Conservation (phyloP, 192 early-diverging fungal genomes). For the Coemansia sp. region DNA sequence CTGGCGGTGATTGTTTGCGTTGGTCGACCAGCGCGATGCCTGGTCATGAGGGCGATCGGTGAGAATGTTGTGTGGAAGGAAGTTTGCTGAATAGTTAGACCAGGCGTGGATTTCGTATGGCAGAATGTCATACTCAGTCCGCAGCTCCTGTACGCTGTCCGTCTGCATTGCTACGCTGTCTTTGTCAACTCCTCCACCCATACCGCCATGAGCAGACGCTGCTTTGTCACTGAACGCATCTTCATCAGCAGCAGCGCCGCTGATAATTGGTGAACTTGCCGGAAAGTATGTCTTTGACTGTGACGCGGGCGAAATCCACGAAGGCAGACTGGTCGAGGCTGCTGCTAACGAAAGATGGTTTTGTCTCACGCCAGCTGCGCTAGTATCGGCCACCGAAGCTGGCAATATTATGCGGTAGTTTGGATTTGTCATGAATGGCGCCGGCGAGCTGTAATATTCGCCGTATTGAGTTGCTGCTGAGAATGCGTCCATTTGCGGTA, state of each 20-base stretch:
- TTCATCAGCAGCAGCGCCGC: slow-evolving; percentile 5
- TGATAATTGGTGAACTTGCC: slow-evolving; percentile 26
- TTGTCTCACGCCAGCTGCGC: not conserved
- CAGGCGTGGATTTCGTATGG: slow-evolving; percentile 69
- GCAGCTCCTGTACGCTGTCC: slow-evolving; percentile 25
- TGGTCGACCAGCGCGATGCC: slow-evolving; percentile 87
- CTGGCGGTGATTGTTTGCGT: slow-evolving; percentile 85
- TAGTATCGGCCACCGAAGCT: not conserved
- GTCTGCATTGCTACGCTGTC: slow-evolving; percentile 2
- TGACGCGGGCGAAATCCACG: slow-evolving; percentile 25
- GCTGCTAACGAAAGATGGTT: not conserved
- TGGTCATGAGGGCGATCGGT: slow-evolving; percentile 85
- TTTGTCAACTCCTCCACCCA: not conserved
- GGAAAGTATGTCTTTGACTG: slow-evolving; percentile 34
- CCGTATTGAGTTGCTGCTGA: not conserved
- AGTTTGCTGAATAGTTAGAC: slow-evolving; percentile 82
- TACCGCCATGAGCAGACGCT: not conserved
- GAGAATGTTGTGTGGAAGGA: slow-evolving; percentile 82
- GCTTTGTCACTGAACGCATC: slow-evolving; percentile 1
- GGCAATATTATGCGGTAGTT: slow-evolving; percentile 49
- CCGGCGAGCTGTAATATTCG: slow-evolving; percentile 10
- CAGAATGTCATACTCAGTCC: slow-evolving; percentile 48
- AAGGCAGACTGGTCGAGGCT: slow-evolving; percentile 12
- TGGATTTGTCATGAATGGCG: slow-evolving; percentile 45
- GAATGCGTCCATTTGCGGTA: not conserved